Percentiles rank a stretch among this genome's conserved stretches.
These are phyloP conservation scores for Fomitopsis betulina DNA, from an alignment of 1,284 basidiomycete species.

Conservation along the genomic window DNA sequence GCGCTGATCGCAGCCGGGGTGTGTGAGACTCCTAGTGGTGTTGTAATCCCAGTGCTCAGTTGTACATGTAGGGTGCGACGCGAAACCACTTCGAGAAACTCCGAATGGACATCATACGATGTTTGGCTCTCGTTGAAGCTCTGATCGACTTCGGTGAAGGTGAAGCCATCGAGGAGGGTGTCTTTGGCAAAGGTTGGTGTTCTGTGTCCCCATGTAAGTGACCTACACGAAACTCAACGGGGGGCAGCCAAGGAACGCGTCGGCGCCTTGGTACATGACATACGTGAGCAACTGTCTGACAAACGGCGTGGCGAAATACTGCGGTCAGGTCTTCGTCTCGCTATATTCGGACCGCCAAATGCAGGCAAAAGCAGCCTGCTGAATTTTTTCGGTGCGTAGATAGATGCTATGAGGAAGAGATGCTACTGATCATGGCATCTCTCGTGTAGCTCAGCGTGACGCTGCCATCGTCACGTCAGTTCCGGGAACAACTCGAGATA, in stretches of 20 bases:
- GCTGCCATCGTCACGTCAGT: slow-evolving; percentile 85
- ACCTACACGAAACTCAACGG: neutral
- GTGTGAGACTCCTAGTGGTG: slow-evolving; percentile 13
- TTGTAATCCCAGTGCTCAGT: neutral
- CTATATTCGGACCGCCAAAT: slow-evolving; percentile 88
- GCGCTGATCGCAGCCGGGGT: slow-evolving; percentile 69
- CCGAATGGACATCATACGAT: slow-evolving; percentile 60
- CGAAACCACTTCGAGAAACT: slow-evolving; percentile 58
- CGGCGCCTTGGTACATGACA: slow-evolving; percentile 40
- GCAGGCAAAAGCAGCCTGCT: slow-evolving; percentile 85
- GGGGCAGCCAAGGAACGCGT: slow-evolving; percentile 46
- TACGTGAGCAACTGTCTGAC: slow-evolving; percentile 58
- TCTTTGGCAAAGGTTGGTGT: slow-evolving; percentile 55
- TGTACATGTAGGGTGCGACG: slow-evolving; percentile 47
- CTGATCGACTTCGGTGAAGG: slow-evolving; percentile 90
- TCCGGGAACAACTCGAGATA: slow-evolving; percentile 85
- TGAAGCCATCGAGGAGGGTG: slow-evolving; percentile 79
- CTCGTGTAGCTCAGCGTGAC: slow-evolving; percentile 64
- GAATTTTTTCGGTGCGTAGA: slow-evolving; percentile 69
- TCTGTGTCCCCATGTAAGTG: neutral
- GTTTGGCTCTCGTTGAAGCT: slow-evolving; percentile 78
- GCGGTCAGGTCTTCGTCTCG: slow-evolving; percentile 74
- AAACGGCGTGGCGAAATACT: slow-evolving; percentile 77
- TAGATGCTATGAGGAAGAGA: neutral
- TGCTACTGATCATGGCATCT: neutral